phyloP scores from a whole-genome alignment of 371 early-diverging fungal genomes.

The Globomyces sp. region DNA sequence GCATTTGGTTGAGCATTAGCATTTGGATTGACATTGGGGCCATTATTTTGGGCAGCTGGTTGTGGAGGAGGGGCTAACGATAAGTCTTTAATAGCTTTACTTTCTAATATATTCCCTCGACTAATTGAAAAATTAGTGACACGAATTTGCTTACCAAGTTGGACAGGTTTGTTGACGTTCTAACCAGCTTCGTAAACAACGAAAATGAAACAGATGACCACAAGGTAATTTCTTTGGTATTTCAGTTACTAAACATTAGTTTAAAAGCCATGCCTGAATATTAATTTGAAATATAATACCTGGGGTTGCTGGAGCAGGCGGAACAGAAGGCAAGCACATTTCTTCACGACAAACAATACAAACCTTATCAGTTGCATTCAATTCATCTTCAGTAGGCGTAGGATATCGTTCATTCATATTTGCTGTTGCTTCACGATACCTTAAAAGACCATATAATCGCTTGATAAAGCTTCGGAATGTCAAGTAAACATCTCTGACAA shows the following conservation, averaged over 20 bases:
- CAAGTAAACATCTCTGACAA: slow-evolving; percentile 92
- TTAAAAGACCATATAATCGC: slow-evolving; percentile 80
- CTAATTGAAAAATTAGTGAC: neutral
- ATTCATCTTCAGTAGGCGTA: slow-evolving; percentile 78
- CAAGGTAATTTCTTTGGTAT: slow-evolving; percentile 94
- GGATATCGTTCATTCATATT: slow-evolving; percentile 96
- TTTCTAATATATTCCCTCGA: neutral
- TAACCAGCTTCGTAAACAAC: slow-evolving; percentile 96
- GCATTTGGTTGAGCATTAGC: too few relatives aligned
- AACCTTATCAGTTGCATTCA: slow-evolving; percentile 76
- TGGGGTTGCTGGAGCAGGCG: neutral
- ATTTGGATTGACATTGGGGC: too few relatives aligned
- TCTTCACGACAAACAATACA: slow-evolving; percentile 98
- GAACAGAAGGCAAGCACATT: slow-evolving; percentile 54
- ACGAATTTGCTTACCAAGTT: slow-evolving; percentile 62
- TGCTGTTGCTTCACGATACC: slow-evolving; percentile 88
- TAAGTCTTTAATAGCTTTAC: too few relatives aligned
- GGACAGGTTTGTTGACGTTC: slow-evolving; percentile 99
- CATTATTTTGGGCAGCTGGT: slow-evolving; percentile 6
- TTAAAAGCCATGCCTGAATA: slow-evolving; percentile 1
- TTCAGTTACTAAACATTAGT: slow-evolving; percentile 22
- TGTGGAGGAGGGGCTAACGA: neutral
- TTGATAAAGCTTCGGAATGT: slow-evolving; percentile 86
- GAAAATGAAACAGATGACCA: slow-evolving; percentile 97
- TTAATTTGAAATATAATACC: neutral